Base-by-base conservation (phyloP, 306 rosid genomes). In the Vachellia pachyceras region DNA sequence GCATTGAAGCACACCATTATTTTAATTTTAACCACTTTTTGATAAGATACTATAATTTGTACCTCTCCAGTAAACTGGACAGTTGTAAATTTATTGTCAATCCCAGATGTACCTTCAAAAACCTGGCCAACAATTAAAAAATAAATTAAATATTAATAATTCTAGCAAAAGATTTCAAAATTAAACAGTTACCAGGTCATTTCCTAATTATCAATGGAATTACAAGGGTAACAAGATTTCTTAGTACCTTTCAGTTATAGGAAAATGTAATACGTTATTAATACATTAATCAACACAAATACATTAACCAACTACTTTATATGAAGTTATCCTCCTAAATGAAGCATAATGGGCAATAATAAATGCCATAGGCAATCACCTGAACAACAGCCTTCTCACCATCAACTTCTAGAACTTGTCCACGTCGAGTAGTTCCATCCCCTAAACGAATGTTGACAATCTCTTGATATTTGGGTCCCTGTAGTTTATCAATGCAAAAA, bases 41-140 rank as follows among this genome's bases (percentile, higher is more conserved):
- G 52, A 42, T 17, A 22, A 75, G 70, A 13, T 7, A 18, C 13
- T 40, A 84, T 7, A 61, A 69, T 58, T 35, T 8, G 76, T 87
- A 96, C 98, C 98, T 96, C 99, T 83, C 99, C 99, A 10, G 99
- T 96, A 86, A 96, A 96, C 80, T 96, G 99, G 85, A 96, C 99
- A 1, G 99, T 93, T 13, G 99, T 96, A 79, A 87, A 96, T 77
- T 93, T 96, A 85, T 96, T 96, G 92, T 96, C 99, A 75, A 96
- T 96, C 85, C 99, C 99, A 80, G 99, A 96, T 40, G 98, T 96
- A 63, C 98, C 99, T 85, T 96, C 99, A 73, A 96, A 96, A 74
- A 96, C 99, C 99, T 96, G 83, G 37, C 36, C 46, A 77, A 80
- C 42, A 37, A 9, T n/a, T 29, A 67, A 55, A 70, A 76, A 73